Percentiles rank a stretch among this genome's conserved stretches.
These are phyloP conservation scores for Solanum clarkiae DNA, from an alignment of 257 asterid genomes.

Conservation along the genomic window DNA sequence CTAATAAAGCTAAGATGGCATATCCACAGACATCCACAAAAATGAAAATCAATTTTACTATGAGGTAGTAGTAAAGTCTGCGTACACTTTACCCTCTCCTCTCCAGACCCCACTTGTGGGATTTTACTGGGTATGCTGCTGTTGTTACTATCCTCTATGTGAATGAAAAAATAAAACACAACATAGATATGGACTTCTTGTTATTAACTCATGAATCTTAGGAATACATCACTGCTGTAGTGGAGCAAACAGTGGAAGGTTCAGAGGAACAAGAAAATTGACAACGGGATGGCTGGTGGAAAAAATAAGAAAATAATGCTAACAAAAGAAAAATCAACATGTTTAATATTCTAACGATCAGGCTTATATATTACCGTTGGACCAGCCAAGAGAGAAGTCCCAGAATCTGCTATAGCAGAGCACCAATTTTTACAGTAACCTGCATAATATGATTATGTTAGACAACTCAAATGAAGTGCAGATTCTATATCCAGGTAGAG, in stretches of 20 bases:
- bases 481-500: not conserved
- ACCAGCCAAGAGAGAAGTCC: conserved; percentile 94
- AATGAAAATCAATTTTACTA: not conserved
- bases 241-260: not conserved
- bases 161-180: not conserved
- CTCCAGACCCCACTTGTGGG: too few species aligned
- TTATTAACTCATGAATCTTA: not conserved
- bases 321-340: not conserved
- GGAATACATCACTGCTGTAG: not conserved
- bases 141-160: not conserved
- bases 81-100: too few species aligned
- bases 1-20: not conserved
- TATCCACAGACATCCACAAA: not conserved
- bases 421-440: conserved; percentile 84
- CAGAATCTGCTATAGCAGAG: conserved; percentile 97
- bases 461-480: not conserved
- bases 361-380: conserved; percentile 49
- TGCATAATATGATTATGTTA: conserved; percentile 3
- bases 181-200: not conserved
- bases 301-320: not conserved
- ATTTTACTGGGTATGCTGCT: too few species aligned
- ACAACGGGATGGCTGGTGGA: not conserved
- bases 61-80: too few species aligned
- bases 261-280: not conserved
- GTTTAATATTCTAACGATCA: not conserved